Percentiles rank a stretch among this genome's conserved stretches.
phyloP scores from a whole-genome alignment of 176 grass and related monocot genomes.

The Triticum monococcum region DNA sequence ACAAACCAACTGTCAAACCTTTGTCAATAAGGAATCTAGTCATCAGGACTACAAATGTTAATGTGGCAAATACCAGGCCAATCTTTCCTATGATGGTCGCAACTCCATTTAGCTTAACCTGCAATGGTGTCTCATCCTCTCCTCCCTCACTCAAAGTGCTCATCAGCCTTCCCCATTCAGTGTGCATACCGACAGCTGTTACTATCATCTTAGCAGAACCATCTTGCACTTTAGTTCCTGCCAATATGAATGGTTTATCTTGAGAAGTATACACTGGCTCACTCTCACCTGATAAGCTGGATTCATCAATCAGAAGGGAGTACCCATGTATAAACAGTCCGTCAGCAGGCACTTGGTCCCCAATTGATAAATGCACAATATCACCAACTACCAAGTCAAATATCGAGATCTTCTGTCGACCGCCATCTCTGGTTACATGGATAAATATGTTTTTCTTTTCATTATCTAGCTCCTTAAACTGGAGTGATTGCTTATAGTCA shows the following conservation, averaged over 20 bases:
- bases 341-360: conserved; percentile 87
- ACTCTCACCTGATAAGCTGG: conserved; percentile 86
- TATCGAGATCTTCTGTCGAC: conserved; percentile 76
- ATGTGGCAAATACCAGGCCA: conserved; percentile 67
- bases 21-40: conserved; percentile 73
- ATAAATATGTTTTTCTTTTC: conserved; percentile 97
- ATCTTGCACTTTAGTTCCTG: conserved; percentile 94
- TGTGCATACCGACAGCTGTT: conserved; percentile 87
- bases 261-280: conserved; percentile 74
- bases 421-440: conserved; percentile 81
- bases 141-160: conserved; percentile 86
- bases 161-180: conserved; percentile 98
- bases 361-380: conserved; percentile 93
- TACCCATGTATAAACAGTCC: conserved; percentile 87
- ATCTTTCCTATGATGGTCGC: conserved; percentile 95
- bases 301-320: conserved; percentile 84
- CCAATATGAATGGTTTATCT: conserved; percentile 89
- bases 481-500: conserved; percentile 94
- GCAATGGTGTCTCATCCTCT: conserved; percentile 93
- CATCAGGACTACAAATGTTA: conserved; percentile 90
- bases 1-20: conserved; percentile 50
- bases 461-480: conserved; percentile 96
- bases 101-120: conserved; percentile 97
- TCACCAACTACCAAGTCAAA: conserved; percentile 92
- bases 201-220: conserved; percentile 91